These are phyloP conservation scores for Penicillium angulare DNA, from an alignment of 495 filamentous ascomycete species.

Conservation along the genomic window DNA sequence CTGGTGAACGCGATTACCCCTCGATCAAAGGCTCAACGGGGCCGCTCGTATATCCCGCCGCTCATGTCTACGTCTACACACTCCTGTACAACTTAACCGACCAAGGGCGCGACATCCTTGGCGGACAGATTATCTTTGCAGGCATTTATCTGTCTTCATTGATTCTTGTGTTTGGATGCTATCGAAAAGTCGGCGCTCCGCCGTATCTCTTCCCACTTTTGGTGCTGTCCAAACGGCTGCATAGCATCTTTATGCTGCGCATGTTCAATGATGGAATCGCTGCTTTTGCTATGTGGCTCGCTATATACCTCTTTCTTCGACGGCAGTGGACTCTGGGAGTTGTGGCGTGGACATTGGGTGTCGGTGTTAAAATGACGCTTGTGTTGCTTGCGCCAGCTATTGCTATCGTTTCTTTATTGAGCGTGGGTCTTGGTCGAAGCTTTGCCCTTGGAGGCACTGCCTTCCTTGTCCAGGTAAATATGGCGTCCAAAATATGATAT, in stretches of 20 bases:
- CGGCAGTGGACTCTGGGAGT: conserved; percentile 70
- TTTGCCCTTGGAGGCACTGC: conserved; percentile 69
- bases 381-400: conserved; percentile 80
- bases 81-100: conserved; percentile 75
- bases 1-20: conserved; percentile 86
- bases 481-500: not conserved
- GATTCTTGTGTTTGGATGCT: conserved; percentile 76
- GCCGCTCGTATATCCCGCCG: conserved; percentile 90
- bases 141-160: conserved; percentile 73
- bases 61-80: conserved; percentile 89
- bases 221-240: conserved; percentile 84
- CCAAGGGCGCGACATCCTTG: conserved; percentile 69
- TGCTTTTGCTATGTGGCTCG: conserved; percentile 72
- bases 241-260: conserved; percentile 88
- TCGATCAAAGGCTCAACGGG: conserved; percentile 85
- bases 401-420: conserved; percentile 68
- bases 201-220: conserved; percentile 87
- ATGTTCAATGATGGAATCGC: conserved; percentile 96
- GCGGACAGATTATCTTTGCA: conserved; percentile 79
- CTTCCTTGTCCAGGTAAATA: conserved; percentile 64
- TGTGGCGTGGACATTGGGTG: conserved; percentile 68
- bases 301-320: conserved; percentile 73
- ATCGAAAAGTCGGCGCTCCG: conserved; percentile 73
- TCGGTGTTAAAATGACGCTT: conserved; percentile 93
- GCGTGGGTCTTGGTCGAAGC: conserved; percentile 58